Evolutionary conservation across 192 early-diverging fungal species (phyloP).

Genomic region (Martensiomyces pterosporus): DNA sequence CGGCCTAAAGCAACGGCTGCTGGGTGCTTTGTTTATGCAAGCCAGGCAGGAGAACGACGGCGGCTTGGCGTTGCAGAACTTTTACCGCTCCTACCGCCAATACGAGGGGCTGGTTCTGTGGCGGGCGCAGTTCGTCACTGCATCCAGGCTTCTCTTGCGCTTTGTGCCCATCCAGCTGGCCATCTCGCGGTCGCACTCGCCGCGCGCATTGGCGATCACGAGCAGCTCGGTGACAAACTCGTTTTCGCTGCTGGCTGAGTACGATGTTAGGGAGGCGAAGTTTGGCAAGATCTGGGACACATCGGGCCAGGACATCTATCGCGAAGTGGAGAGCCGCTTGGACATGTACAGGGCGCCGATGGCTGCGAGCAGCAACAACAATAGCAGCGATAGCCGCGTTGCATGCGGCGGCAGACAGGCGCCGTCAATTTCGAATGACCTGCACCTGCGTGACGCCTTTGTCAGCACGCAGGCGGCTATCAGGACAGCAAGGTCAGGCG

Average conservation of each 20-base stretch:
- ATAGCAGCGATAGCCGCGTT: no score
- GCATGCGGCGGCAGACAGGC: neutral
- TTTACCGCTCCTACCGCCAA: conserved; percentile 42
- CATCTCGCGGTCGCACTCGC: conserved; percentile 27
- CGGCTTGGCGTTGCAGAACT: conserved; percentile 24
- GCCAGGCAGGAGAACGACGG: conserved; percentile 11
- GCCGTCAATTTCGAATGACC: conserved; percentile 40
- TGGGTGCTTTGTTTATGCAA: conserved; percentile 35
- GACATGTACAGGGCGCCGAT: conserved; percentile 42
- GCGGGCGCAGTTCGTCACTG: conserved; percentile 42
- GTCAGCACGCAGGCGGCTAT: conserved; percentile 29
- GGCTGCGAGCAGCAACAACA: conserved; percentile 6
- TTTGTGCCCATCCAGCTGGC: conserved; percentile 49
- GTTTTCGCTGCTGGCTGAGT: conserved; percentile 42
- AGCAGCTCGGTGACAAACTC: conserved; percentile 28
- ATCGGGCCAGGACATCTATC: conserved; percentile 3
- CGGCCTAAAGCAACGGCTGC: conserved; percentile 42
- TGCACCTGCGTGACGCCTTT: conserved; percentile 41
- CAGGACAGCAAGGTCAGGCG: conserved; percentile 35
- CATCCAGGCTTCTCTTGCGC: conserved; percentile 25
- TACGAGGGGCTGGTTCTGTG: conserved; percentile 48
- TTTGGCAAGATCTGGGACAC: conserved; percentile 44
- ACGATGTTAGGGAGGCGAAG: conserved; percentile 20
- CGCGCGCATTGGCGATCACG: conserved; percentile 15
- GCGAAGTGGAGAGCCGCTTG: conserved; percentile 18